phyloP scores from a whole-genome alignment of 305 asterid species.

The Lippia alba region DNA sequence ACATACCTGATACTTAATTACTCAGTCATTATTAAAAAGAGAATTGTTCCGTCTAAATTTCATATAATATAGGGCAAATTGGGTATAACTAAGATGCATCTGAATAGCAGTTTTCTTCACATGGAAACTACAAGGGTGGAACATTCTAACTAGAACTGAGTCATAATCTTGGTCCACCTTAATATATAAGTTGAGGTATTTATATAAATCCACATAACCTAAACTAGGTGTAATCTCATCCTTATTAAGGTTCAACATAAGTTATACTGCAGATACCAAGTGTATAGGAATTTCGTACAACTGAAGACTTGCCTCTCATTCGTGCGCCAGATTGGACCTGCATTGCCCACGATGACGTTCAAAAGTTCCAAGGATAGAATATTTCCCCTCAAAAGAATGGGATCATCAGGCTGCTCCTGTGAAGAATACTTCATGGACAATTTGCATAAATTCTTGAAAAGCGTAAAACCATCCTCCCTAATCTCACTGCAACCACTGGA shows the following conservation, averaged over 20 bases:
- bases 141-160: slow-evolving; percentile 11
- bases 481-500: slow-evolving; percentile 66
- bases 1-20: slow-evolving; percentile 5
- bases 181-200: neutral
- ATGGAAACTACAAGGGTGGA: slow-evolving; percentile 5
- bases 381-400: slow-evolving; percentile 92
- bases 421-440: slow-evolving; percentile 95
- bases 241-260: neutral
- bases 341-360: slow-evolving; percentile 85
- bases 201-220: slow-evolving; percentile 24
- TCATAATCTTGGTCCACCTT: slow-evolving; percentile 2
- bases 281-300: slow-evolving; percentile 12
- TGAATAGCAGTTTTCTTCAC: slow-evolving; percentile 22
- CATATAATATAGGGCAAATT: neutral
- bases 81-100: neutral
- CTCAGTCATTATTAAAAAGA: slow-evolving; percentile 9
- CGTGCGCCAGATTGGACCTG: slow-evolving; percentile 92
- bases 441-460: slow-evolving; percentile 95
- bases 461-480: slow-evolving; percentile 87
- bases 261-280: slow-evolving; percentile 24
- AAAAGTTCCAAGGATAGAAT: slow-evolving; percentile 91
- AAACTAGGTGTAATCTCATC: slow-evolving; percentile 12
- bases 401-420: slow-evolving; percentile 89
- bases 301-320: slow-evolving; percentile 76
- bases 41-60: slow-evolving; percentile 1